Evolutionary conservation across 805 yeast genomes (phyloP), one percentile per base, ranked within the genome.

Genomic region (Teunomyces kruisii): DNA sequence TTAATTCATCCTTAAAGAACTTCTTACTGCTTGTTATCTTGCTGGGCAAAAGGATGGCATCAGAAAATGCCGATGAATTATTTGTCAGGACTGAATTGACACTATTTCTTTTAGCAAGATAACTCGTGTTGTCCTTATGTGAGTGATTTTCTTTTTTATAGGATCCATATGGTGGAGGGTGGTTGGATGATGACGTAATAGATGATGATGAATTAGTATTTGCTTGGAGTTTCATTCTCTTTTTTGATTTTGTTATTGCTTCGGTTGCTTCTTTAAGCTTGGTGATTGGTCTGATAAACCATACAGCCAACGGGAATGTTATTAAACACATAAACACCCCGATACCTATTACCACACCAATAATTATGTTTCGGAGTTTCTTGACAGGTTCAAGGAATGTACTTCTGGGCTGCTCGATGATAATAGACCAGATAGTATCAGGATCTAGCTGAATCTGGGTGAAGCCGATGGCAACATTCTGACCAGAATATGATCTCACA

Each of bases 281-380:
- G 35, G 88, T 77, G 46, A 90, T 88, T 0, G 97, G 97, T 51
- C 86, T 67, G 5, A 89, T 91, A 29, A 91, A 89, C 72, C 83
- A 86, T 47, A 87, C 89, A 0, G 96, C 89, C 43, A 90, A 64
- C 4, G 94, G 91, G 60, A 89, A 78, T 1, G 96, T 88, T n/a
- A 87, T 60, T 1, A 87, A 48, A 52, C 87, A 81, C 72, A 88
- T 80, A 50, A 85, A 77, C 0, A 71, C 87, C 3, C 94, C 94
- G 15, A 86, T 80, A 1, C 87, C 95, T 31, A 90, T 69, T 17
- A 87, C 88, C 1, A 87, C 84, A 4, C 94, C 95, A 37, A 83
- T 75, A 47, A 88, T 84, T 40, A 90, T 84, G 51, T 80, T 79
- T 1, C 83, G 75, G 32, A 90, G 65, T 50, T 75, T 77, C 16